Evolutionary conservation across 2,329 filamentous ascomycete species (phyloP).

Genomic region (Pseudogymnoascus sp.): DNA sequence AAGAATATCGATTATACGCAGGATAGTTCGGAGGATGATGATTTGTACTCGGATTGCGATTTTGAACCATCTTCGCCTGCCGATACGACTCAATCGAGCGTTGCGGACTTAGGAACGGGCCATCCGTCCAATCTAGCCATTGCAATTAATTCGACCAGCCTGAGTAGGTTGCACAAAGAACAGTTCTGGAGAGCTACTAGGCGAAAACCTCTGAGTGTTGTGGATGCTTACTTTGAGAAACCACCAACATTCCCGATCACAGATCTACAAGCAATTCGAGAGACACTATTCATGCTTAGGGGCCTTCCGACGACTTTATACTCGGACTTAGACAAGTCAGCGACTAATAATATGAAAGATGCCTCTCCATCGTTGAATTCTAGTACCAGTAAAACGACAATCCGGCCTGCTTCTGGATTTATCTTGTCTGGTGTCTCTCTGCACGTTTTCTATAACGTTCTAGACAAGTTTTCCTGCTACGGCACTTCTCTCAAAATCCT

Average conservation of each 20-base stretch:
- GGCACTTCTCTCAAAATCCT: slow-evolving; percentile 40
- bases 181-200: slow-evolving; percentile 38
- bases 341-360: slow-evolving; percentile 13
- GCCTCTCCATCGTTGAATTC: slow-evolving; percentile 21
- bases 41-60: slow-evolving; percentile 27
- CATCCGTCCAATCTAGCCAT: slow-evolving; percentile 27
- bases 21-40: slow-evolving; percentile 52
- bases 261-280: slow-evolving; percentile 66
- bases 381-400: slow-evolving; percentile 29
- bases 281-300: slow-evolving; percentile 76
- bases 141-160: slow-evolving; percentile 24
- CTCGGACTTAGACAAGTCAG: not conserved
- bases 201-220: not conserved
- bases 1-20: slow-evolving; percentile 55
- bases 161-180: slow-evolving; percentile 33
- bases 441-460: slow-evolving; percentile 27
- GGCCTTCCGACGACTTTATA: slow-evolving; percentile 72
- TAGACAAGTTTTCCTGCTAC: slow-evolving; percentile 37
- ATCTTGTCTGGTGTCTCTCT: slow-evolving; percentile 30
- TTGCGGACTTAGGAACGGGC: slow-evolving; percentile 21
- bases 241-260: slow-evolving; percentile 16
- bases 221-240: slow-evolving; percentile 6
- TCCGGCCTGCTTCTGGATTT: slow-evolving; percentile 20
- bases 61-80: slow-evolving; percentile 29
- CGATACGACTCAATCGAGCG: slow-evolving; percentile 26